Conservation (phyloP, 805 yeast genomes). For the Komagataella ulmi region DNA sequence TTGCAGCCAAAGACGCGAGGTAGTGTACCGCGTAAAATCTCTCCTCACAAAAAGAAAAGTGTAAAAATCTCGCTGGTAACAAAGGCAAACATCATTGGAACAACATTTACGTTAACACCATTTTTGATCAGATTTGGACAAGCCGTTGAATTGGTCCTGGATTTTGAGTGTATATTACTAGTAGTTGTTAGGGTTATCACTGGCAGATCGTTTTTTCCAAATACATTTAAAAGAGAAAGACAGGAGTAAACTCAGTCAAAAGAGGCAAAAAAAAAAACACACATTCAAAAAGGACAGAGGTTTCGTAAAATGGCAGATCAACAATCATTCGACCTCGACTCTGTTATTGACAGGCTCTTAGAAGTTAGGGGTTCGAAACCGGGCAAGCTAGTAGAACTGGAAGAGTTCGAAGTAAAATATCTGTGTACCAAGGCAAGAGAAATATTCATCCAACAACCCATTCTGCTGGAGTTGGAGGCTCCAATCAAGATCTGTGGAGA, state of each 20-base stretch:
- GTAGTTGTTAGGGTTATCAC: neutral
- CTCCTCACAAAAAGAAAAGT: neutral
- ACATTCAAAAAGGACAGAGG: neutral
- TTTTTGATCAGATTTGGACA: neutral
- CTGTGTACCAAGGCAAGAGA: constrained; percentile 97
- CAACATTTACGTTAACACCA: neutral
- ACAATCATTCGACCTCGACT: constrained; percentile 56
- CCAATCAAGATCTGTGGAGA: constrained; percentile 97
- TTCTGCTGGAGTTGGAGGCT: constrained; percentile 88
- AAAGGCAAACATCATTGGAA: neutral
- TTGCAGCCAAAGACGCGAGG: neutral
- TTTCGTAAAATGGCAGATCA: neutral
- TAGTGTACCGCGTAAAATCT: neutral
- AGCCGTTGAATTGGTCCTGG: neutral
- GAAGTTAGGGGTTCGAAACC: constrained; percentile 98
- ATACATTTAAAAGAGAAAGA: neutral
- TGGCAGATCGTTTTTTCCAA: neutral
- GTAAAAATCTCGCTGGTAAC: neutral
- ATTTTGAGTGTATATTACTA: neutral
- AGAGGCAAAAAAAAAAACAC: neutral
- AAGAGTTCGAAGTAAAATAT: constrained; percentile 88
- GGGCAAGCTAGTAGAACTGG: constrained; percentile 89
- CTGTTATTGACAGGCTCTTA: constrained; percentile 89
- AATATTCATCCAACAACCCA: constrained; percentile 95
- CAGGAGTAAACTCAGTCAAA: neutral